Conservation (phyloP, 2,329 filamentous ascomycete genomes). For the Arthroderma sp. region DNA sequence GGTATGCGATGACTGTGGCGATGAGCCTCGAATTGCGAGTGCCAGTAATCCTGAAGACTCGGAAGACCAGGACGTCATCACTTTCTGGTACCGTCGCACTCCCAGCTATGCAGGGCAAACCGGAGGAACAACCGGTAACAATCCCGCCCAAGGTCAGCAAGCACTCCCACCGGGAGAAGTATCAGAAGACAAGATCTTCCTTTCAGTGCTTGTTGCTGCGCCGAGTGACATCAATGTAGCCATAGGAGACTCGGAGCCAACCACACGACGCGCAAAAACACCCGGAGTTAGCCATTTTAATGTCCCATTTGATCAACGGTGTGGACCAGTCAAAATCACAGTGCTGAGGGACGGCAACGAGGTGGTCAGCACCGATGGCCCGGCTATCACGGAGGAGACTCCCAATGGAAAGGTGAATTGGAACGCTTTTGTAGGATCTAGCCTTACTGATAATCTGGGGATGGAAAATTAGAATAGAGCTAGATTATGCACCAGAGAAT, state of each 20-base stretch:
- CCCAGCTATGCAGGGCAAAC: conserved; percentile 17
- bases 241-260: conserved; percentile 16
- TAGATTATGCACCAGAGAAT: background rate
- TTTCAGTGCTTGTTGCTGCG: conserved; percentile 15
- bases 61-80: conserved; percentile 16
- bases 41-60: background rate
- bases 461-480: background rate
- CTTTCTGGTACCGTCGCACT: conserved; percentile 25
- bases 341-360: conserved; percentile 15
- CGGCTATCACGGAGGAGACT: conserved; percentile 19
- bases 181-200: conserved; percentile 22
- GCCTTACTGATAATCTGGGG: conserved; percentile 5
- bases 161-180: conserved; percentile 15
- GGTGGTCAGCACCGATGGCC: conserved; percentile 15
- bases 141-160: conserved; percentile 17
- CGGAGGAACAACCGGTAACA: conserved; percentile 24
- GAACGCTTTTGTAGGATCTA: conserved; percentile 26
- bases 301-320: conserved; percentile 20
- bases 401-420: conserved; percentile 20
- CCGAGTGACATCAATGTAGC: conserved; percentile 18
- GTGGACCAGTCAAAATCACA: conserved; percentile 17
- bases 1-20: background rate
- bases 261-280: conserved; percentile 12
- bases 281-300: conserved; percentile 21
- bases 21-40: no score